These are phyloP conservation scores for Phoma herbarum DNA, from an alignment of 2,329 filamentous ascomycete species.

Conservation along the genomic window DNA sequence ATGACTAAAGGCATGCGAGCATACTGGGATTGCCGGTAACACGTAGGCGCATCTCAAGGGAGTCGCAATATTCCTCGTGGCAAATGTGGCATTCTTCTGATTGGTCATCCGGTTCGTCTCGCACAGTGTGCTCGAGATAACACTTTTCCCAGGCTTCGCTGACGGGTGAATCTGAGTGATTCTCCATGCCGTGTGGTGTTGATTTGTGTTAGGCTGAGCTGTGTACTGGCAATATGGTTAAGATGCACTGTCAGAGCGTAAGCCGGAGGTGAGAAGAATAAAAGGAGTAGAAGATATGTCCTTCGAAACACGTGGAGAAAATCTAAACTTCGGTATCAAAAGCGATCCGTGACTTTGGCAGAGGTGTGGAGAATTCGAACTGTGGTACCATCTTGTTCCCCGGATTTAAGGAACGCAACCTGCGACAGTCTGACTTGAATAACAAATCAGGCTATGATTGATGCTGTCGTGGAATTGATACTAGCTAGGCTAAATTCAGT, in stretches of 20 bases:
- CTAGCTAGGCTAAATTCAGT: neutral
- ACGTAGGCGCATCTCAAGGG: conserved; percentile 17
- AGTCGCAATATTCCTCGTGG: conserved; percentile 24
- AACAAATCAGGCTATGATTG: neutral
- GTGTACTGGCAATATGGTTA: neutral
- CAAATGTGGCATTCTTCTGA: conserved; percentile 33
- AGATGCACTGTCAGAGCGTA: neutral
- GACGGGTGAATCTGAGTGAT: neutral
- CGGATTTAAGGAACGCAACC: neutral
- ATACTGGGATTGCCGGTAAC: conserved; percentile 27
- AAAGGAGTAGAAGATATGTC: neutral
- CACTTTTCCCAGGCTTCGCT: neutral
- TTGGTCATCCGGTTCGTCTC: neutral
- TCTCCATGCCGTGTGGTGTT: neutral
- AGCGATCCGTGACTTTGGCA: no score
- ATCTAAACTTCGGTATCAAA: neutral
- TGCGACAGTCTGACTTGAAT: no score
- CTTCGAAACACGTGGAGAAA: neutral
- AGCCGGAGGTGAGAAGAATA: neutral
- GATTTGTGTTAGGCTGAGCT: neutral
- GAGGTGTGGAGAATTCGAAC: no score
- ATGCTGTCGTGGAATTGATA: neutral
- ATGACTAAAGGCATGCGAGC: conserved; percentile 28
- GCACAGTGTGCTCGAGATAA: neutral
- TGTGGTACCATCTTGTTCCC: neutral